Conservation (phyloP, 2,329 filamentous ascomycete species). For the Trichoderma sp. region DNA sequence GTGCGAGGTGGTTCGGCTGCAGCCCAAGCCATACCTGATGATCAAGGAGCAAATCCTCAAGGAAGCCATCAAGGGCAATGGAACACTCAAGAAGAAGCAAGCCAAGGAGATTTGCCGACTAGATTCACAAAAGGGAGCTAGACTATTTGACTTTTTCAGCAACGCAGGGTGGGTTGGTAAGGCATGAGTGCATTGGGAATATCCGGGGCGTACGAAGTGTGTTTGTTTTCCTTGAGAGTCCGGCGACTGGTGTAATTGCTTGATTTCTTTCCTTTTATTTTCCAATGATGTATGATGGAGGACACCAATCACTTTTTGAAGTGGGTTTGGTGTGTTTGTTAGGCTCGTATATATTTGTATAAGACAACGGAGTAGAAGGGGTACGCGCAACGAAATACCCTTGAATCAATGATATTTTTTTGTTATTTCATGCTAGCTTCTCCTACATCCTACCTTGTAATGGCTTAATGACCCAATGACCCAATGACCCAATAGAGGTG, state of each 20-base stretch:
- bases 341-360: not conserved
- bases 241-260: not conserved
- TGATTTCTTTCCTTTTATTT: not conserved
- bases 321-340: not conserved
- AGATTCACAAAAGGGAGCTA: slow-evolving; percentile 79
- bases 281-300: not conserved
- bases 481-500: not conserved
- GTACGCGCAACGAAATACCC: not conserved
- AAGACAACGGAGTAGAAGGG: not conserved
- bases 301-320: not conserved
- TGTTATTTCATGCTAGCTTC: not conserved
- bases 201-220: not conserved
- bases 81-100: slow-evolving; percentile 89
- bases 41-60: slow-evolving; percentile 93
- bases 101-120: slow-evolving; percentile 82
- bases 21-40: slow-evolving; percentile 92
- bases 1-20: slow-evolving; percentile 79
- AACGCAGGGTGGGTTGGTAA: slow-evolving; percentile 91
- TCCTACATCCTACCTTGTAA: too few relatives aligned
- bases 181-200: slow-evolving; percentile 50
- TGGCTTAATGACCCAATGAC: too few relatives aligned
- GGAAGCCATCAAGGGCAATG: slow-evolving; percentile 87
- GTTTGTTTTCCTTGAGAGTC: not conserved
- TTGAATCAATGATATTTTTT: not conserved
- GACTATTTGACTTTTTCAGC: slow-evolving; percentile 94